phyloP scores from a whole-genome alignment of 1,284 basidiomycete species.

The Tetrapyrgos nigripes region DNA sequence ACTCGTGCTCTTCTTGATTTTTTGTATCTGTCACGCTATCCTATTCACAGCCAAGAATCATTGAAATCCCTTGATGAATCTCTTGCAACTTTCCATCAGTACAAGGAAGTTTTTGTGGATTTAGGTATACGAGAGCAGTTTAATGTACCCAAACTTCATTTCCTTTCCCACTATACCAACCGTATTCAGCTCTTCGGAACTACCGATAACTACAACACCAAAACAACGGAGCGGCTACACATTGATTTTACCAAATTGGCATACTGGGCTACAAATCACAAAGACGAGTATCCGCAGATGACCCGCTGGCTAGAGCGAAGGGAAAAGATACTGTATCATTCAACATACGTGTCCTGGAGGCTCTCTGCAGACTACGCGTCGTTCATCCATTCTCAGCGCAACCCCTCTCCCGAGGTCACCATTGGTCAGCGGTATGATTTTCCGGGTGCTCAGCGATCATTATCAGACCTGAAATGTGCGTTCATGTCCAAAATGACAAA shows the following conservation, averaged over 20 bases:
- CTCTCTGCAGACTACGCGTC: too few species aligned
- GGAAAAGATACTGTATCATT: conserved; percentile 8
- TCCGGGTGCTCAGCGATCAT: conserved; percentile 3
- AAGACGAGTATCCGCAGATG: conserved; percentile 39
- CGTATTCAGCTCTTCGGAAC: conserved; percentile 11
- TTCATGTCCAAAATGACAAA: conserved; percentile 27
- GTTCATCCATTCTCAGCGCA: conserved; percentile 15
- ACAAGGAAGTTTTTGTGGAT: conserved; percentile 16
- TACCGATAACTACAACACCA: conserved; percentile 5
- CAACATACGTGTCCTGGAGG: conserved; percentile 25
- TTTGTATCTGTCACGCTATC: conserved; percentile 30
- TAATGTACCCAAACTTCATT: conserved; percentile 4
- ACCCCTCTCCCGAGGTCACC: conserved; percentile 28
- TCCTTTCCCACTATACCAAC: not conserved
- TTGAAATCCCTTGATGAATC: conserved; percentile 14
- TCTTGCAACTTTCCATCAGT: conserved; percentile 20
- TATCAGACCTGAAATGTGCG: conserved; percentile 21
- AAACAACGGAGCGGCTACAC: conserved; percentile 26
- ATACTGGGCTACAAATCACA: conserved; percentile 29
- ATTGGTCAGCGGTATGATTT: conserved; percentile 9
- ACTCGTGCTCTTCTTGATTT: conserved; percentile 32
- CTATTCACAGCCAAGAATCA: conserved; percentile 25
- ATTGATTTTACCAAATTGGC: conserved; percentile 35
- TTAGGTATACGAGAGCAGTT: not conserved
- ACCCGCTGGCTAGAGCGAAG: conserved; percentile 29